phyloP scores from a whole-genome alignment of 257 asterid genomes.

The Knoxia roxburghii region DNA sequence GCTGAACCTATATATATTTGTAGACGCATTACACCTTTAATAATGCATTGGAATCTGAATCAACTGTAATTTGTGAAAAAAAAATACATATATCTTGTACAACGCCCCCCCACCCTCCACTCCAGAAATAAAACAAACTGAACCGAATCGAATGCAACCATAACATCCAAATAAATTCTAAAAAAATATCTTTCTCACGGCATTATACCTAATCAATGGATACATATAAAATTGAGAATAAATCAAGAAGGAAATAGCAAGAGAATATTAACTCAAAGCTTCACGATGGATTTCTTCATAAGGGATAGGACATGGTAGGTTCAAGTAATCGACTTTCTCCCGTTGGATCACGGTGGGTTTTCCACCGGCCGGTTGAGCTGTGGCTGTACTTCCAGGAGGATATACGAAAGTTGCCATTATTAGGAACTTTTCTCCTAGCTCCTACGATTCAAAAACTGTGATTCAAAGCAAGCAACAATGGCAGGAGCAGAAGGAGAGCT shows the following conservation, averaged over 20 bases:
- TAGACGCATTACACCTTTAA: not conserved
- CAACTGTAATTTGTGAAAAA: no score
- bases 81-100: not conserved
- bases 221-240: not conserved
- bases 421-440: not conserved
- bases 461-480: not conserved
- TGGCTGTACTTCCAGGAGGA: constrained; percentile 35
- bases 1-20: not conserved
- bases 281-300: constrained; percentile 97
- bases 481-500: constrained; percentile 25
- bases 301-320: constrained; percentile 91
- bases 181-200: constrained; percentile 1
- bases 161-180: not conserved
- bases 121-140: no score
- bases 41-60: not conserved
- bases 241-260: not conserved
- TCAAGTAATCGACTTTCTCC: constrained; percentile 58
- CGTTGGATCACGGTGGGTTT: constrained; percentile 36
- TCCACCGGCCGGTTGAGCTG: constrained; percentile 31
- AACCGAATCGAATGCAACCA: not conserved
- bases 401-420: constrained; percentile 59
- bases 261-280: constrained; percentile 65
- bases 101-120: no score
- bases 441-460: no score
- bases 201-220: not conserved